A percentile compares a stretch with the other conserved stretches of the same genome.
phyloP scores from a whole-genome alignment of 75 land plant genomes.

The Pinus taeda region DNA sequence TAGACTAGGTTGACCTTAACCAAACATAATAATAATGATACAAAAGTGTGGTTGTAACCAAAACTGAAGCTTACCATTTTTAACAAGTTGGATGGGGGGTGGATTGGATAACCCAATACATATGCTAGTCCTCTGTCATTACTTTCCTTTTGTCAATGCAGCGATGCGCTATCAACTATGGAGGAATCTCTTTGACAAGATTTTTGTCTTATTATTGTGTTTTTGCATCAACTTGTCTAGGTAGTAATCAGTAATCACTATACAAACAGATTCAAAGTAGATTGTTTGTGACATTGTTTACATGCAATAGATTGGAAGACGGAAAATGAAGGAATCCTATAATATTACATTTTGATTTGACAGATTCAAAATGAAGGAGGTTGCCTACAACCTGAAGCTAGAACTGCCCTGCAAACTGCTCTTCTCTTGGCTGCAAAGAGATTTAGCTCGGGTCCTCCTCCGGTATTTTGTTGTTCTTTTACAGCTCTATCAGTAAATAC shows the following conservation, averaged over 20 bases:
- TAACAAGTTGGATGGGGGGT: not conserved
- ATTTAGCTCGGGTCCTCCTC: slow-evolving; percentile 78
- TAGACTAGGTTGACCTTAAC: no score
- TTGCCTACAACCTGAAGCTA: slow-evolving; percentile 56
- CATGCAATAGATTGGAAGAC: no score
- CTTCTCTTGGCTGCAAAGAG: slow-evolving; percentile 84
- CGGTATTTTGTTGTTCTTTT: slow-evolving; percentile 40
- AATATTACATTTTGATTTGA: not conserved
- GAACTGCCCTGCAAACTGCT: slow-evolving; percentile 83
- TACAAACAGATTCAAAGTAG: no score
- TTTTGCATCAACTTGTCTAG: no score
- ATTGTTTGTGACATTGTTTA: no score
- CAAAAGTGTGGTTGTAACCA: no score
- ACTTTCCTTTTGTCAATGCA: not conserved
- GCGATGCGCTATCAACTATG: no score
- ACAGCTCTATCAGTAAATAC: not conserved
- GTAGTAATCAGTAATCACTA: no score
- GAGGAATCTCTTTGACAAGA: no score
- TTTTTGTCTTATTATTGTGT: no score
- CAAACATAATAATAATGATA: no score
- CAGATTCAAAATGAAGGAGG: slow-evolving; percentile 91
- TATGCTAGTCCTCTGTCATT: not conserved
- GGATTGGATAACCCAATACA: not conserved
- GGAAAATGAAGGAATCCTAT: no score
- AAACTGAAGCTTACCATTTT: not conserved